Percentiles rank a stretch among this genome's conserved stretches.
phyloP scores from a whole-genome alignment of 805 yeast species.

The Zygosaccharomyces kombuchaensis region DNA sequence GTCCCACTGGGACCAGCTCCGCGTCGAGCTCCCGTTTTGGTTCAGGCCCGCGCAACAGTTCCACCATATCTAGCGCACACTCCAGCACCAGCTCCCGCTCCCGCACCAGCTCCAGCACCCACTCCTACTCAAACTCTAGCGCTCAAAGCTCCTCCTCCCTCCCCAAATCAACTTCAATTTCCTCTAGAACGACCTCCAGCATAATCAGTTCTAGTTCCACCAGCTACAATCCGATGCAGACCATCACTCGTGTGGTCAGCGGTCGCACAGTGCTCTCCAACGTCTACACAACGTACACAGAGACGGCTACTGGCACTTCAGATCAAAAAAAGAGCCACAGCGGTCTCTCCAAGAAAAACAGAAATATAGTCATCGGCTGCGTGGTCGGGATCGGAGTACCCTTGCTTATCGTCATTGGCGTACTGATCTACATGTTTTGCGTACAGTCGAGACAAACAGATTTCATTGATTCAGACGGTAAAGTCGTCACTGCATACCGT shows the following conservation, averaged over 20 bases:
- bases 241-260: constrained; percentile 31
- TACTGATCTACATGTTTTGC: constrained; percentile 30
- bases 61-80: neutral
- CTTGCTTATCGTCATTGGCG: constrained; percentile 31
- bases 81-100: constrained; percentile 8
- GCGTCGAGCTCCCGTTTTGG: neutral
- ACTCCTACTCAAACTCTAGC: constrained; percentile 2
- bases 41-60: constrained; percentile 4
- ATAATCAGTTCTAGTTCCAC: constrained; percentile 2
- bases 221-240: constrained; percentile 9
- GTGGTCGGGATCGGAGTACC: constrained; percentile 73
- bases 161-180: constrained; percentile 3
- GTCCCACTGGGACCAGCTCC: neutral
- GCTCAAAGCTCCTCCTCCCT: constrained; percentile 7
- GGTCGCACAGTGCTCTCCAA: constrained; percentile 35
- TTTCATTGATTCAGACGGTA: constrained; percentile 37
- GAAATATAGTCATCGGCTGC: constrained; percentile 60
- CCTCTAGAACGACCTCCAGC: constrained; percentile 7
- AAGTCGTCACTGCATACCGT: constrained; percentile 35
- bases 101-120: constrained; percentile 4
- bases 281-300: constrained; percentile 32
- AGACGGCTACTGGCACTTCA: constrained; percentile 27
- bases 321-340: constrained; percentile 11
- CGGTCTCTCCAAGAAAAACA: constrained; percentile 47
- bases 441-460: constrained; percentile 31